These are phyloP conservation scores for Panaeolus cyanescens DNA, from an alignment of 768 basidiomycete genomes.

Conservation along the genomic window DNA sequence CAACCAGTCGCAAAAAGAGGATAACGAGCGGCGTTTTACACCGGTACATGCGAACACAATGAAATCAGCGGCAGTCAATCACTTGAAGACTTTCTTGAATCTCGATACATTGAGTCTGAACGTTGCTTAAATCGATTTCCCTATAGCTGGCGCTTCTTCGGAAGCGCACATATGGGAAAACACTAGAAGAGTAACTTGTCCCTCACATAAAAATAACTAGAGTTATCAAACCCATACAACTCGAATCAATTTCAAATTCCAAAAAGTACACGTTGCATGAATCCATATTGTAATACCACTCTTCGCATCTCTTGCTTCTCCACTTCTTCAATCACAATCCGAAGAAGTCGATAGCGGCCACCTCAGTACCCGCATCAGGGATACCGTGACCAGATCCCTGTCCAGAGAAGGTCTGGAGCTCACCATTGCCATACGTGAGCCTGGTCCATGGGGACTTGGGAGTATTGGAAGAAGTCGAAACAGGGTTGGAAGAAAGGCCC, in stretches of 20 bases:
- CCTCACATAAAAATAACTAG: too few species aligned
- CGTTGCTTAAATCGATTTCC: too few species aligned
- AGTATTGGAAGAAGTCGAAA: conserved; percentile 3
- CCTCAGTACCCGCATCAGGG: conserved; percentile 13
- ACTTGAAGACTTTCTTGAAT: background rate
- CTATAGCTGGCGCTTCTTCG: too few species aligned
- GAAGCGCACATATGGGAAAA: too few species aligned
- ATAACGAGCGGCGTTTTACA: too few species aligned
- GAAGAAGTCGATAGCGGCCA: conserved; percentile 10
- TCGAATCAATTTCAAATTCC: too few species aligned
- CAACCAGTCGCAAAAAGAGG: too few species aligned
- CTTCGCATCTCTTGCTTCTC: background rate
- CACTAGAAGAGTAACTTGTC: too few species aligned
- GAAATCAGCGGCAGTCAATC: background rate
- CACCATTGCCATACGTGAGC: conserved; percentile 10
- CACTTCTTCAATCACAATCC: conserved; percentile 6
- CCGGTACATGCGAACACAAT: background rate
- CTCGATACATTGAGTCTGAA: background rate
- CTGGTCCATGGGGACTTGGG: conserved; percentile 12
- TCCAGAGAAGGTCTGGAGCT: conserved; percentile 13
- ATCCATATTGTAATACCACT: background rate
- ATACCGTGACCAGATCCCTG: conserved; percentile 13
- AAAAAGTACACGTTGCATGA: background rate
- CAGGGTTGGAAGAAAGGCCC: conserved; percentile 1
- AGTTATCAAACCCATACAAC: too few species aligned